A percentile compares a stretch with the other conserved stretches of the same genome.
phyloP scores from a whole-genome alignment of 768 basidiomycete species.

The Termitomyces sp. region DNA sequence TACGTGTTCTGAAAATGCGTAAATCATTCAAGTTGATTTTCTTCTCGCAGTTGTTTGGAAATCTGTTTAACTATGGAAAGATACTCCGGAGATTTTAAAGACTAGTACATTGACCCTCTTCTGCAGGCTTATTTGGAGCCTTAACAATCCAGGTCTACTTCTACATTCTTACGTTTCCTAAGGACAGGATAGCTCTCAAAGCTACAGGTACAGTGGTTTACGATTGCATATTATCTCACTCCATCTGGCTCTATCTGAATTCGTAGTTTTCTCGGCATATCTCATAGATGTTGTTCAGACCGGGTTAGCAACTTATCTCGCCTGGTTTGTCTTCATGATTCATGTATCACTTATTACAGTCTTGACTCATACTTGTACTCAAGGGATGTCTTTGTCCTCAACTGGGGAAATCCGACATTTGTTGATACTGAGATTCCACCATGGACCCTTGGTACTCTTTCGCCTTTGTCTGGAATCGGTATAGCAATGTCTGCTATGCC shows the following conservation, averaged over 20 bases:
- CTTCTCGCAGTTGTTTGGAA: neutral
- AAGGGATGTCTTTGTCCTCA: neutral
- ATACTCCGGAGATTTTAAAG: neutral
- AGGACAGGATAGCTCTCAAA: slow-evolving; percentile 1
- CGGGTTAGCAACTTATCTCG: neutral
- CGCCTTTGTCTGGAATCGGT: neutral
- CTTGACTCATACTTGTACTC: neutral
- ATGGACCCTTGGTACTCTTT: neutral
- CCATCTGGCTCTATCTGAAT: neutral
- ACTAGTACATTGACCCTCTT: neutral
- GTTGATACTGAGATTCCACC: neutral
- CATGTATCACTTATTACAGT: no score
- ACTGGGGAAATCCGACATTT: neutral
- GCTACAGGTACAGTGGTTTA: neutral
- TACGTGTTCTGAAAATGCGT: neutral
- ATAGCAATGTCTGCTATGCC: neutral
- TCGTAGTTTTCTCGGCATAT: neutral
- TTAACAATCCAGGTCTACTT: neutral
- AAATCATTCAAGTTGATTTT: neutral
- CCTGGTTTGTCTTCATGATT: neutral
- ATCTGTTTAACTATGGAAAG: neutral
- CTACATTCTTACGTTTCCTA: neutral
- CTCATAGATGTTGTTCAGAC: neutral
- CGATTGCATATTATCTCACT: neutral
- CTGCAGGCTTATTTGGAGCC: neutral